A percentile compares a stretch with the other conserved stretches of the same genome.
These are phyloP conservation scores for Brassica cretica DNA, from an alignment of 345 rosid genomes.

Conservation along the genomic window DNA sequence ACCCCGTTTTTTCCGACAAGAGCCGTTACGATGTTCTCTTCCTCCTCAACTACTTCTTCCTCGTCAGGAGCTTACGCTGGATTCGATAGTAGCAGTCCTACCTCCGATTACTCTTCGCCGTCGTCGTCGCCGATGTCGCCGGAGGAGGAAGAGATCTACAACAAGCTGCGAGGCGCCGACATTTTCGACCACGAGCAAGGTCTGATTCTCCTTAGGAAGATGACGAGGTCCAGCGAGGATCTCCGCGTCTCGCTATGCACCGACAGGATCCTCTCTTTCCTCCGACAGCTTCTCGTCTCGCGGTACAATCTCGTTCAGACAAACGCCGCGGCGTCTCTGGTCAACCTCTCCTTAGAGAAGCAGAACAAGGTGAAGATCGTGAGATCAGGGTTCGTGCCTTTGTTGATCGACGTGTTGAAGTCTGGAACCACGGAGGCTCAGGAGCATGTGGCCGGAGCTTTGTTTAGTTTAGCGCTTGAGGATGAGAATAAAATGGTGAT, in stretches of 20 bases:
- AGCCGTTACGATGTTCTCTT: conserved; percentile 59
- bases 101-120: conserved; percentile 26
- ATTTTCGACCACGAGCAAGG: conserved; percentile 68
- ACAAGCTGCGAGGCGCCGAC: conserved; percentile 53
- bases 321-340: conserved; percentile 72
- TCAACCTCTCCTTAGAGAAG: conserved; percentile 76
- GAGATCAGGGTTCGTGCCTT: conserved; percentile 72
- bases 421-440: conserved; percentile 77
- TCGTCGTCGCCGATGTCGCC: conserved; percentile 37
- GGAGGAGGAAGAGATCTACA: conserved; percentile 57
- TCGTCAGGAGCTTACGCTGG: conserved; percentile 49
- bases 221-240: conserved; percentile 57
- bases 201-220: conserved; percentile 52
- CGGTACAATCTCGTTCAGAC: conserved; percentile 67
- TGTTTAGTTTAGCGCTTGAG: conserved; percentile 80
- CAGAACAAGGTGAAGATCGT: conserved; percentile 70
- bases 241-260: conserved; percentile 60
- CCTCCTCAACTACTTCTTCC: conserved; percentile 51
- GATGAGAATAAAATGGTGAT: conserved; percentile 85
- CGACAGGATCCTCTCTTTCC: conserved; percentile 48
- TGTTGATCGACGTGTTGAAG: conserved; percentile 62
- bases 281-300: conserved; percentile 57
- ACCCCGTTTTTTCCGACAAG: conserved; percentile 50
- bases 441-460: conserved; percentile 80
- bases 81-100: conserved; percentile 27